Percentiles rank a stretch among this genome's conserved stretches.
These are phyloP conservation scores for Fomitopsis betulina DNA, from an alignment of 1,284 basidiomycete species.

Conservation along the genomic window DNA sequence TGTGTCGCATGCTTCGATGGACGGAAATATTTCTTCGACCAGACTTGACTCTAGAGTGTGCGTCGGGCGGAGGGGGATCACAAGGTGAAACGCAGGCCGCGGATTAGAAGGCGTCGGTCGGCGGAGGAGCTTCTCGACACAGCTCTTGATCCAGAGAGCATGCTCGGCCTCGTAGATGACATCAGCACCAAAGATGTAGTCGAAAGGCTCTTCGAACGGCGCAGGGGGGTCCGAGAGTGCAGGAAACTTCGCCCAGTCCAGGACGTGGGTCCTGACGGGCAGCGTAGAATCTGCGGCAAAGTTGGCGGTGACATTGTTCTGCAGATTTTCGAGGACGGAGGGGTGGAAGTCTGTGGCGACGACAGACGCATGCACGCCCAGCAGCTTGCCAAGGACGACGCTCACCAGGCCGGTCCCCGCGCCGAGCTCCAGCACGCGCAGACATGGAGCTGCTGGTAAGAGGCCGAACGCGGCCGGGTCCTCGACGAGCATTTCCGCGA, in stretches of 20 bases:
- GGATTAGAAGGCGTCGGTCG: constrained; percentile 25
- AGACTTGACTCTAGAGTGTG: constrained; percentile 56
- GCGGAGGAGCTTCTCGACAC: constrained; percentile 51
- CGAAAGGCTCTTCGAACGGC: constrained; percentile 45
- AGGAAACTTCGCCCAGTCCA: constrained; percentile 69
- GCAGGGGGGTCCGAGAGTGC: not conserved
- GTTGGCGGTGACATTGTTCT: constrained; percentile 62
- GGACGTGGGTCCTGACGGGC: constrained; percentile 31
- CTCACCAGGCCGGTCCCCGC: constrained; percentile 88
- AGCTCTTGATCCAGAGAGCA: constrained; percentile 60
- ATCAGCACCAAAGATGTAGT: constrained; percentile 71
- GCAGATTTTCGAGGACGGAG: constrained; percentile 70
- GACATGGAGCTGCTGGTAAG: not conserved
- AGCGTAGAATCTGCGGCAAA: constrained; percentile 25
- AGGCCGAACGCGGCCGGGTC: constrained; percentile 53
- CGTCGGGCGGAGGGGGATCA: constrained; percentile 68
- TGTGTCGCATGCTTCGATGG: not conserved
- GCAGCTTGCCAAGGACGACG: constrained; percentile 53
- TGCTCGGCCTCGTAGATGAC: constrained; percentile 72
- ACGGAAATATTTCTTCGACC: constrained; percentile 54
- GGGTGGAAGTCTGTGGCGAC: constrained; percentile 81
- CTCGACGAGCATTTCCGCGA: constrained; percentile 73
- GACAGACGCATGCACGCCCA: constrained; percentile 37
- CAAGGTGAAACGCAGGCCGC: constrained; percentile 55
- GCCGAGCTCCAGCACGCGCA: constrained; percentile 78